A percentile compares a stretch with the other conserved stretches of the same genome.
These are phyloP conservation scores for Aspergillus taichungensis DNA, from an alignment of 495 filamentous ascomycete species.

Conservation along the genomic window DNA sequence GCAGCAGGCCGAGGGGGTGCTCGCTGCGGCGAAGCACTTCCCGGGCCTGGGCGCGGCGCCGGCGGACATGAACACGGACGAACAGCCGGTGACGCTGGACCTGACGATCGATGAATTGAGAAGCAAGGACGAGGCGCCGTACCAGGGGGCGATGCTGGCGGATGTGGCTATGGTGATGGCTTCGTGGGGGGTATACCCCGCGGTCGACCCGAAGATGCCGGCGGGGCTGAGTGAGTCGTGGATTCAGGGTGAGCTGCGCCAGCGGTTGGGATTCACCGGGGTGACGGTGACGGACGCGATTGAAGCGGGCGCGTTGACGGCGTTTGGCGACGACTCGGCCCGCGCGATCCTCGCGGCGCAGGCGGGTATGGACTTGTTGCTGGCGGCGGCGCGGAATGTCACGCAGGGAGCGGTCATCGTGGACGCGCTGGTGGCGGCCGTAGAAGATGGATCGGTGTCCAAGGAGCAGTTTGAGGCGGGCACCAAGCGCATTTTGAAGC, in stretches of 20 bases:
- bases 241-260: slow-evolving; percentile 18
- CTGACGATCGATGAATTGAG: slow-evolving; percentile 14
- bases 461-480: slow-evolving; percentile 7
- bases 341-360: slow-evolving; percentile 18
- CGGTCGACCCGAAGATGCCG: slow-evolving; percentile 16
- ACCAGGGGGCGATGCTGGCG: slow-evolving; percentile 17
- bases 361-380: slow-evolving; percentile 26
- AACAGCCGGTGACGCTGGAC: slow-evolving; percentile 22
- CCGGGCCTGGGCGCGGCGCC: slow-evolving; percentile 20
- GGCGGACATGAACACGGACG: slow-evolving; percentile 19
- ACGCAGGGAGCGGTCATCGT: slow-evolving; percentile 21
- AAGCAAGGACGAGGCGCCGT: slow-evolving; percentile 18
- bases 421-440: slow-evolving; percentile 14
- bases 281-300: slow-evolving; percentile 28
- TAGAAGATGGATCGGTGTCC: slow-evolving; percentile 14
- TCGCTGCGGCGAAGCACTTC: slow-evolving; percentile 30
- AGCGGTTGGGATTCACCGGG: slow-evolving; percentile 22
- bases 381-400: slow-evolving; percentile 22
- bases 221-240: slow-evolving; percentile 23
- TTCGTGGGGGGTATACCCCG: slow-evolving; percentile 29
- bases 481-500: slow-evolving; percentile 14
- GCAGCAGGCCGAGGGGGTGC: slow-evolving; percentile 22
- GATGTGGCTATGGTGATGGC: slow-evolving; percentile 29
- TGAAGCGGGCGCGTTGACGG: slow-evolving; percentile 23
- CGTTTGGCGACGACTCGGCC: slow-evolving; percentile 16